A percentile compares a stretch with the other conserved stretches of the same genome.
These are phyloP conservation scores for Salix viminalis DNA, from an alignment of 345 rosid species.

Conservation along the genomic window DNA sequence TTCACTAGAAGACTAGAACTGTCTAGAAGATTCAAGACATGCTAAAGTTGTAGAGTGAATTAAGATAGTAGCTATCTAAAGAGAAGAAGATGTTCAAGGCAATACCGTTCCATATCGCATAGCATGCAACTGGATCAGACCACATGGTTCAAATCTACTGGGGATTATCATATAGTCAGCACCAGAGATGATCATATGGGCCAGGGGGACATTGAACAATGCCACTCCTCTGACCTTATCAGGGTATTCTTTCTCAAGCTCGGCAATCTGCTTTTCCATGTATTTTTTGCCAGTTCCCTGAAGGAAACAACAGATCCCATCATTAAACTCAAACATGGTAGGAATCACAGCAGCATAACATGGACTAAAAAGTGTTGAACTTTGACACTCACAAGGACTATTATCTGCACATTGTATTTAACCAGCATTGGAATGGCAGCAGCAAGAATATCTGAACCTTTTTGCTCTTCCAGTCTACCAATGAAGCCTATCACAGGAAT, in stretches of 20 bases:
- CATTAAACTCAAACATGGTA: not conserved
- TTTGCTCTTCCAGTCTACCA: slow-evolving; percentile 94
- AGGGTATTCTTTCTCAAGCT: slow-evolving; percentile 63
- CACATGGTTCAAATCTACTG: slow-evolving; percentile 96
- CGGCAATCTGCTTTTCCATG: slow-evolving; percentile 67
- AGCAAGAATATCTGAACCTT: slow-evolving; percentile 87
- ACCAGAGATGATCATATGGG: slow-evolving; percentile 88
- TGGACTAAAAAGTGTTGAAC: not conserved
- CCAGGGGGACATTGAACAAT: slow-evolving; percentile 69
- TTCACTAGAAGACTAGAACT: not conserved
- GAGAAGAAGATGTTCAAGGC: not conserved
- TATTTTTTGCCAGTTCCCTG: slow-evolving; percentile 90
- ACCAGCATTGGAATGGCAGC: slow-evolving; percentile 63
- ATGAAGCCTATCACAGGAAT: slow-evolving; percentile 90
- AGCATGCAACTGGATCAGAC: slow-evolving; percentile 93
- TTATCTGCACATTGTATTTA: slow-evolving; percentile 61
- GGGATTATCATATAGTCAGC: slow-evolving; percentile 83
- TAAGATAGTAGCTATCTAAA: not conserved
- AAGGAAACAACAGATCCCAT: not conserved
- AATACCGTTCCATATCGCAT: slow-evolving; percentile 96
- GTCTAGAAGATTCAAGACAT: not conserved
- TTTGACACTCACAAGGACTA: slow-evolving; percentile 60
- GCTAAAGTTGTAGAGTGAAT: not conserved
- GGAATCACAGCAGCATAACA: not conserved
- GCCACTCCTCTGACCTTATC: slow-evolving; percentile 72